phyloP scores from a whole-genome alignment of 2,329 filamentous ascomycete species.

The Xylariaceae sp. region DNA sequence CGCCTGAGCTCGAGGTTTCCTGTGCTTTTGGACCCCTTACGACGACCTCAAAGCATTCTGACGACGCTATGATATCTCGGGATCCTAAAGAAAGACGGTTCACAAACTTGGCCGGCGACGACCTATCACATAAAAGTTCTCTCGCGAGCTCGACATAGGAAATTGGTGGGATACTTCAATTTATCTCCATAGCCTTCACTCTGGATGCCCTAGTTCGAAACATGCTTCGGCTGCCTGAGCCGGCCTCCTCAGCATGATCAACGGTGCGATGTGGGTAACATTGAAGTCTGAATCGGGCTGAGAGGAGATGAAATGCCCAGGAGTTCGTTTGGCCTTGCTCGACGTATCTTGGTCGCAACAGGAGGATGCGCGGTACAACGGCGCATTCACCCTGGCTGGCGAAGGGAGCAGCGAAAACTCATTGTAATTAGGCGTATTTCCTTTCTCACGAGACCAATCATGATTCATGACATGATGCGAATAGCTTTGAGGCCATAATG shows the following conservation, averaged over 20 bases:
- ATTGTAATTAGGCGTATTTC: conserved; percentile 27
- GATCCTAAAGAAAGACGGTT: conserved; percentile 23
- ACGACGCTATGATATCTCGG: conserved; percentile 28
- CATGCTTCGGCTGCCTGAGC: conserved; percentile 18
- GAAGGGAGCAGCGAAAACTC: conserved; percentile 13
- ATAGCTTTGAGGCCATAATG: no score
- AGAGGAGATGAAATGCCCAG: conserved; percentile 17
- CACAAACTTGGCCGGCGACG: conserved; percentile 25
- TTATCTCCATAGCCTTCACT: conserved; percentile 15
- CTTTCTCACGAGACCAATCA: conserved; percentile 27
- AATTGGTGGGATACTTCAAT: conserved; percentile 16
- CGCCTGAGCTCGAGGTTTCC: conserved; percentile 7
- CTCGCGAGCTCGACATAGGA: conserved; percentile 25
- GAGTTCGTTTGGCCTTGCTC: conserved; percentile 15
- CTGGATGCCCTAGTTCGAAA: conserved; percentile 13
- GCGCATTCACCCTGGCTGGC: conserved; percentile 15
- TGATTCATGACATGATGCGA: conserved; percentile 24
- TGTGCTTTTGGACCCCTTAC: conserved; percentile 7
- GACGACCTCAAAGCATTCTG: conserved; percentile 23
- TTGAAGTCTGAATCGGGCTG: conserved; percentile 8
- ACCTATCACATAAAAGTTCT: conserved; percentile 30
- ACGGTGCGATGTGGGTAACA: conserved; percentile 20
- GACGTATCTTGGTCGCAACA: conserved; percentile 6
- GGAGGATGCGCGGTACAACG: conserved; percentile 14
- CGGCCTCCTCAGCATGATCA: conserved; percentile 19